These are phyloP conservation scores for Cercophora newfieldiana DNA, from an alignment of 495 filamentous ascomycete genomes.

Conservation along the genomic window DNA sequence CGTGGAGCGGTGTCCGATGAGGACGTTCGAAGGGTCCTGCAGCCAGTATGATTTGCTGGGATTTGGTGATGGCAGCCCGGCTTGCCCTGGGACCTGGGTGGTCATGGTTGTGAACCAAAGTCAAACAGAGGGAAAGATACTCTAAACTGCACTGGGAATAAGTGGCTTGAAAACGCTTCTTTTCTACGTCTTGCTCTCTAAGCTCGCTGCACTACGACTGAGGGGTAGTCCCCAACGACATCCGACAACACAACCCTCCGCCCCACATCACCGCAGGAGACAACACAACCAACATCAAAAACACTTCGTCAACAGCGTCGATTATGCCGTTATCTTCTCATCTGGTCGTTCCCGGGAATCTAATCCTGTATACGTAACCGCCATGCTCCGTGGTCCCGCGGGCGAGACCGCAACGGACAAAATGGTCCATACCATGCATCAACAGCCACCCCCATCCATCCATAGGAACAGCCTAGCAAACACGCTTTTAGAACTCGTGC, in stretches of 20 bases:
- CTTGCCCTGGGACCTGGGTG: slow-evolving; percentile 22
- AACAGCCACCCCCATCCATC: not conserved
- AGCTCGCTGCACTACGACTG: not conserved
- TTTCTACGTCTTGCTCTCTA: not conserved
- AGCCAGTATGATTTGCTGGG: slow-evolving; percentile 77
- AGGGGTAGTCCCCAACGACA: not conserved
- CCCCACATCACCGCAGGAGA: not conserved
- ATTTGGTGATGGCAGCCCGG: slow-evolving; percentile 52
- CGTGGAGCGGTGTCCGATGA: slow-evolving; percentile 62
- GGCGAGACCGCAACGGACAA: not conserved
- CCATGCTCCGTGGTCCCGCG: not conserved
- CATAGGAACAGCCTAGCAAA: not conserved
- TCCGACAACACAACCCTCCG: not conserved
- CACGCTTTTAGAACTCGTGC: slow-evolving; percentile 1
- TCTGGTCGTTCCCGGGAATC: not conserved
- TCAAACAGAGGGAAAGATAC: no score
- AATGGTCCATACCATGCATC: not conserved
- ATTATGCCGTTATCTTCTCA: not conserved
- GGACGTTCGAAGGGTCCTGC: slow-evolving; percentile 53
- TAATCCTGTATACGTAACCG: not conserved
- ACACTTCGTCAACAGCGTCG: not conserved
- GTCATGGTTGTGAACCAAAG: not conserved
- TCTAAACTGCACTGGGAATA: no score
- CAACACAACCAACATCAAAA: not conserved
- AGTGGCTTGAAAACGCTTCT: not conserved